A percentile compares a stretch with the other conserved stretches of the same genome.
phyloP scores from a whole-genome alignment of 768 basidiomycete species.

The Holtermanniella nyarrowii region DNA sequence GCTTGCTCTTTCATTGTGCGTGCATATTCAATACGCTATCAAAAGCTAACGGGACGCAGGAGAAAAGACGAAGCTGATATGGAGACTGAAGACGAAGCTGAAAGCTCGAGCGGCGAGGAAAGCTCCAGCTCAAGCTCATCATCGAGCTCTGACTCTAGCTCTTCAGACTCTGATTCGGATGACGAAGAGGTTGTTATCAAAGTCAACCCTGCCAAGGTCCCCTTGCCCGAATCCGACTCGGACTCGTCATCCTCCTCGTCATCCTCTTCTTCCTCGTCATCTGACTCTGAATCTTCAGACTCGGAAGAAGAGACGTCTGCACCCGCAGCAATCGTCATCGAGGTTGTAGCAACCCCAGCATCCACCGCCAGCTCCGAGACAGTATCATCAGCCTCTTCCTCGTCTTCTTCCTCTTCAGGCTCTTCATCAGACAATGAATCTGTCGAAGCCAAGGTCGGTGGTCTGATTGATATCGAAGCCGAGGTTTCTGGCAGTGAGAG shows the following conservation, averaged over 20 bases:
- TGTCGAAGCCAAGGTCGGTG: constrained; percentile 1
- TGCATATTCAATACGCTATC: too few relatives aligned
- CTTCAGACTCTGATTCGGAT: constrained; percentile 2
- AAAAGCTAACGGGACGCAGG: constrained; percentile 4
- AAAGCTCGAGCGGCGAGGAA: neutral
- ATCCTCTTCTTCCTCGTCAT: constrained; percentile 6
- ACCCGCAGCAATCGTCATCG: neutral
- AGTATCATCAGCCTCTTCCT: constrained; percentile 3
- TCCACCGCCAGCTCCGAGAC: constrained; percentile 2
- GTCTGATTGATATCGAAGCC: neutral
- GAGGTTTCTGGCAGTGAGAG: neutral
- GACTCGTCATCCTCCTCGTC: constrained; percentile 11
- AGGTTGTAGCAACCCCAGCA: neutral
- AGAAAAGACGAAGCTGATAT: constrained; percentile 13
- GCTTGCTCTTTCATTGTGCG: neutral
- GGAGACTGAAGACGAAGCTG: constrained; percentile 13
- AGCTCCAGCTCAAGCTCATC: constrained; percentile 4
- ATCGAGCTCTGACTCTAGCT: neutral
- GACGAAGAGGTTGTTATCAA: neutral
- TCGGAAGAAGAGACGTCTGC: neutral
- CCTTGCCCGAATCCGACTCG: constrained; percentile 9
- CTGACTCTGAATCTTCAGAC: constrained; percentile 7
- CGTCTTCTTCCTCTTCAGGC: neutral
- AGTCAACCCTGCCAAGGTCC: neutral
- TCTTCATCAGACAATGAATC: constrained; percentile 9